Conservation (phyloP, 164 flowering plant species). For the Paratinospora sagittata region DNA sequence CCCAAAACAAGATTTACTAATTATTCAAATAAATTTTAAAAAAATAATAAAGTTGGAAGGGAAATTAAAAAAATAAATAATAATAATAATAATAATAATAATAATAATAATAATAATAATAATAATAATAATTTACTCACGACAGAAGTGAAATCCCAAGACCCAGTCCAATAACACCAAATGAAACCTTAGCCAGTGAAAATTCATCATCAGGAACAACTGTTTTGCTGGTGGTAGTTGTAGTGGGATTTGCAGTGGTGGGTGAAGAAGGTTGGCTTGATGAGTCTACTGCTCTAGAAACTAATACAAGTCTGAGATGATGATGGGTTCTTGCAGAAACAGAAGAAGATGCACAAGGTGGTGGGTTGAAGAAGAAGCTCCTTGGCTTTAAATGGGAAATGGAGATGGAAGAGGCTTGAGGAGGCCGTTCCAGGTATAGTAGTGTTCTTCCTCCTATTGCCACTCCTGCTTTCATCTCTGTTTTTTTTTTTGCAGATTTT, state of each 20-base stretch:
- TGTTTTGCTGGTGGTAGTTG: background rate
- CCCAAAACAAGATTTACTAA: background rate
- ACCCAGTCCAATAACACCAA: constrained; percentile 88
- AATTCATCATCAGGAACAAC: constrained; percentile 15
- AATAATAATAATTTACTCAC: constrained; percentile 59
- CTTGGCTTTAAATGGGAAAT: background rate
- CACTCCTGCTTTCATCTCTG: background rate
- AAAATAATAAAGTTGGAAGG: background rate
- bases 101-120: too few species aligned
- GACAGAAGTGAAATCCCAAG: constrained; percentile 71
- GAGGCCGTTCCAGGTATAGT: background rate
- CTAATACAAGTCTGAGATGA: background rate
- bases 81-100: too few species aligned
- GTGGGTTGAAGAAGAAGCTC: background rate
- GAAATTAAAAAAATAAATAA: background rate
- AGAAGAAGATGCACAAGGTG: background rate
- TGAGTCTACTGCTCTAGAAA: background rate
- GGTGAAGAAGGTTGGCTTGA: background rate
- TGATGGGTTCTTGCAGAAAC: background rate
- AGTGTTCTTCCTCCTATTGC: background rate
- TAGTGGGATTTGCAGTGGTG: background rate
- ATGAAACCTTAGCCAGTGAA: constrained; percentile 77
- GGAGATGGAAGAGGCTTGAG: too few species aligned
- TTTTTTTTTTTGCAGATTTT: background rate
- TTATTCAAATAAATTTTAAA: too few species aligned